Percentiles rank a stretch among this genome's conserved stretches.
These are phyloP conservation scores for Crepidotus variabilis DNA, from an alignment of 768 basidiomycete genomes.

Conservation along the genomic window DNA sequence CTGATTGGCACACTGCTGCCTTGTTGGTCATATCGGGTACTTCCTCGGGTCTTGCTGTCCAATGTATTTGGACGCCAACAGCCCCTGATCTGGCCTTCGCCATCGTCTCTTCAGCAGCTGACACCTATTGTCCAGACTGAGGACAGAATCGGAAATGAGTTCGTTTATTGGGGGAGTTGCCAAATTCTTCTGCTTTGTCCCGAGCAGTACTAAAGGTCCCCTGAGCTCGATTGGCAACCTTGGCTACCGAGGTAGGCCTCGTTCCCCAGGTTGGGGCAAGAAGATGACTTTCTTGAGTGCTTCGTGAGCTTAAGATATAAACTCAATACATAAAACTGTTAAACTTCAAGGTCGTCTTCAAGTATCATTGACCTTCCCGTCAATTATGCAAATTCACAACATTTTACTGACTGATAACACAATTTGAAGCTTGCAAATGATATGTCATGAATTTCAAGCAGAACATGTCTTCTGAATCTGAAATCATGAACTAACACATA, in stretches of 20 bases:
- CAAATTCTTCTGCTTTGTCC: not conserved
- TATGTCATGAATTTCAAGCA: not conserved
- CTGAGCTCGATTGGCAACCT: not conserved
- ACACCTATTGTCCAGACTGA: not conserved
- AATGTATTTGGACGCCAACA: not conserved
- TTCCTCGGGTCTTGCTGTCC: not conserved
- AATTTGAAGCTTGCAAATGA: not conserved
- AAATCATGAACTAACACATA: not conserved
- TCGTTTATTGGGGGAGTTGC: not conserved
- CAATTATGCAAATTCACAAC: too few relatives aligned
- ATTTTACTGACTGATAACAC: too few relatives aligned
- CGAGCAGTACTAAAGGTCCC: too few relatives aligned
- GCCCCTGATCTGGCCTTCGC: not conserved
- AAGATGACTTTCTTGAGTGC: not conserved
- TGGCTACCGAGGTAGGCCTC: not conserved
- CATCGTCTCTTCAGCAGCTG: not conserved
- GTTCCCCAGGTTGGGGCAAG: not conserved
- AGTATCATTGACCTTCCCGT: too few relatives aligned
- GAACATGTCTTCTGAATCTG: not conserved
- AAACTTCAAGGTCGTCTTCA: too few relatives aligned
- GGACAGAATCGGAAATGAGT: not conserved
- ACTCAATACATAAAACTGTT: too few relatives aligned
- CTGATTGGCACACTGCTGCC: not conserved
- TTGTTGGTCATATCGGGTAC: not conserved
- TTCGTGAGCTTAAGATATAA: not conserved